Base-by-base conservation (phyloP, 2,329 filamentous ascomycete genomes). In the Trichoderma polysporum region DNA sequence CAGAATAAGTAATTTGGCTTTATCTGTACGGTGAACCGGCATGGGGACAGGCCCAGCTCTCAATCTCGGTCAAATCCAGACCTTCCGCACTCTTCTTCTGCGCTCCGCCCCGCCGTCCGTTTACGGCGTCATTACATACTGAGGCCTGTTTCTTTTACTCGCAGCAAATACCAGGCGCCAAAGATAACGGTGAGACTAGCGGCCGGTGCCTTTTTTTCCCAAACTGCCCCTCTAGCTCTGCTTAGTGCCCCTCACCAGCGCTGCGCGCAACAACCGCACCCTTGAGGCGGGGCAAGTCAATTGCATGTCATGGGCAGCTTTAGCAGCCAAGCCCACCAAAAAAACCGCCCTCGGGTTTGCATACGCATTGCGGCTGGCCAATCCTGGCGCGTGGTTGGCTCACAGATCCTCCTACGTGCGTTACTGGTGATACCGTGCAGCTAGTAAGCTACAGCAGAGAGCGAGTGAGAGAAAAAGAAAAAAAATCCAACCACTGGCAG, bases 141-240 rank as follows among this genome's bases (percentile, higher is more conserved):
- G 47, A 22, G 25, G 52, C 49, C 45, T 41, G 53, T 66, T 66
- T 66, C 54, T 58, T 49, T 66, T 49, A 58, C 37, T 59, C 35
- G 15, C 25, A 22, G 19, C 37, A 39, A 37, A 17, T 53, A 19
- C 19, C 39, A n/a, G 15, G 45, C 25, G 27, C 53, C 54, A 59
- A 37, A 66, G 63, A 66, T 66, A 66, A 66, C 63, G 54, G 53
- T 60, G 54, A 59, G 45, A 60, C 47, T 60, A 66, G 63, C 54
- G 63, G 63, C 54, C 41, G 63, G 63, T 66, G 45, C 63, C 63
- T 54, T 56, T 47, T n/a, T 47, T 2, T 50, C 17, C 31, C 25
- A 41, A n/a, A 49, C 8, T 52, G 53, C 54, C 63, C 63, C 53
- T 66, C 54, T n/a, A 66, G 17, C 33, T 25, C 33, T n/a, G 25